These are phyloP conservation scores for Aristolochia fimbriata DNA, from an alignment of 164 flowering plant genomes.

Conservation along the genomic window DNA sequence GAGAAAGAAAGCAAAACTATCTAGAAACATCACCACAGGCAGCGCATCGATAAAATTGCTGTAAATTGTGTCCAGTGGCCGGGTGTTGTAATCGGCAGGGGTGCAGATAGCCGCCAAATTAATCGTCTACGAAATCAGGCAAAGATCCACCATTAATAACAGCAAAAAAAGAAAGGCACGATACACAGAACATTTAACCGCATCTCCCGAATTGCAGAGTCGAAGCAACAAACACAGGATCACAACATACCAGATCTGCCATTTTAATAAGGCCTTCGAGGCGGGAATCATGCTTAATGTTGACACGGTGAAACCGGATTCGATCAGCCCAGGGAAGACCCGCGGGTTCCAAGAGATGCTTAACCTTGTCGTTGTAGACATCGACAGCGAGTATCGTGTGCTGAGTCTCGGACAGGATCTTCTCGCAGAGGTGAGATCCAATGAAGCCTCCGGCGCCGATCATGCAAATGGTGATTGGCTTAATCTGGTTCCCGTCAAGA, in stretches of 20 bases:
- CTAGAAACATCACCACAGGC: conserved; percentile 50
- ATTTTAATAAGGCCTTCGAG: conserved; percentile 94
- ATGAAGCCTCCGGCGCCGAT: conserved; percentile 34
- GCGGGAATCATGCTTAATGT: conserved; percentile 91
- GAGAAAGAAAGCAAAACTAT: too few relatives aligned
- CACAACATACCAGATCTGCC: conserved; percentile 76
- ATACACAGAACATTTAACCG: neutral
- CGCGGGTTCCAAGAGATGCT: conserved; percentile 19
- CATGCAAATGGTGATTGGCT: conserved; percentile 25
- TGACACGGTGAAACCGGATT: conserved; percentile 88
- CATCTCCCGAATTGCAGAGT: neutral
- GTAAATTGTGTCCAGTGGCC: conserved; percentile 73
- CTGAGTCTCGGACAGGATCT: conserved; percentile 18
- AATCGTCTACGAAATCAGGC: conserved; percentile 35
- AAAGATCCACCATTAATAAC: too few relatives aligned
- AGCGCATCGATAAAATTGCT: conserved; percentile 84
- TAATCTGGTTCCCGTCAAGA: conserved; percentile 27
- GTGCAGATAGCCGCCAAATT: conserved; percentile 87
- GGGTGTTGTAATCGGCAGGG: conserved; percentile 81
- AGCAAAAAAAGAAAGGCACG: neutral
- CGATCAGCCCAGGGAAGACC: conserved; percentile 53
- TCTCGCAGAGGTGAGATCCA: conserved; percentile 35
- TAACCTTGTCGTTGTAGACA: conserved; percentile 27
- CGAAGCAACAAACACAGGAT: neutral
- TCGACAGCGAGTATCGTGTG: conserved; percentile 27